These are phyloP conservation scores for Ilyonectria sp. DNA, from an alignment of 2,329 filamentous ascomycete species.

Conservation along the genomic window DNA sequence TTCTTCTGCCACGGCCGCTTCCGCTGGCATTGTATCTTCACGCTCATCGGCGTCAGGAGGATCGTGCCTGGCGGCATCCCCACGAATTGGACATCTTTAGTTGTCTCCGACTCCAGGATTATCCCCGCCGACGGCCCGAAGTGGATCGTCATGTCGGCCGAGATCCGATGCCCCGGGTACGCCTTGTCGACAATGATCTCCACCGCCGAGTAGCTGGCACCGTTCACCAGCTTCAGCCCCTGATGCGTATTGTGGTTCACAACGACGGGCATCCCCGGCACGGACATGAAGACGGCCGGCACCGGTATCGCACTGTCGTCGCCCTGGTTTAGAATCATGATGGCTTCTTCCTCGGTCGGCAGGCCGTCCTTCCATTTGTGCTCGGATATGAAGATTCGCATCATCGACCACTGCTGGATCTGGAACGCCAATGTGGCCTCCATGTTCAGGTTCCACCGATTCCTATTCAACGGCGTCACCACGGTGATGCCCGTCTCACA, in stretches of 20 bases:
- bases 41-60: background rate
- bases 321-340: constrained; percentile 6
- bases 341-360: constrained; percentile 21
- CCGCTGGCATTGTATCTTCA: constrained; percentile 1
- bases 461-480: constrained; percentile 6
- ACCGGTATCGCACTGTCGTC: background rate
- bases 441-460: constrained; percentile 5
- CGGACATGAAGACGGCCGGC: background rate
- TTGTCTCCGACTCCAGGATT: background rate
- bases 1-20: constrained; percentile 7
- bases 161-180: background rate
- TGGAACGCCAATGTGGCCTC: background rate
- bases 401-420: background rate
- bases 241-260: constrained; percentile 16
- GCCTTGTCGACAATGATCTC: constrained; percentile 4
- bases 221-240: constrained; percentile 18
- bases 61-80: background rate
- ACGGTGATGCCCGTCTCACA: constrained; percentile 3
- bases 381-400: background rate
- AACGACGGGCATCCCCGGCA: constrained; percentile 20
- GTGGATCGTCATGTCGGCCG: constrained; percentile 5
- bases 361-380: background rate
- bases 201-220: constrained; percentile 8
- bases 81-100: constrained; percentile 8
- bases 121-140: constrained; percentile 20